A percentile compares a stretch with the other conserved stretches of the same genome.
phyloP scores from a whole-genome alignment of 192 early-diverging fungal species.

The Podila verticillata region DNA sequence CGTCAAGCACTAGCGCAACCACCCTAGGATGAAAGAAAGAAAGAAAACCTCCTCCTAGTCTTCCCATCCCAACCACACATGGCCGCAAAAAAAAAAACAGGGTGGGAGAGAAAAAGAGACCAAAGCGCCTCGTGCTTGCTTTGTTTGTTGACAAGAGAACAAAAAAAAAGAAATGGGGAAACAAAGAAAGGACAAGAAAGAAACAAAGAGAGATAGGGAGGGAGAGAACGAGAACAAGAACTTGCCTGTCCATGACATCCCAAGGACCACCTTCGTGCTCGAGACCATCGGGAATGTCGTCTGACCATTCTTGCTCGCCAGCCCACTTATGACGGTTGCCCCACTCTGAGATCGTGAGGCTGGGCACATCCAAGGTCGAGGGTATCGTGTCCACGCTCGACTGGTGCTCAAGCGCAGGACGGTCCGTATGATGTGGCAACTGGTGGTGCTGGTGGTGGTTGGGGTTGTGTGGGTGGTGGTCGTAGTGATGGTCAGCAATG shows the following conservation, averaged over 20 bases:
- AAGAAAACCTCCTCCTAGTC: conserved; percentile 1
- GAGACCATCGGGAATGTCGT: conserved; percentile 43
- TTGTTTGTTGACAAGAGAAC: neutral
- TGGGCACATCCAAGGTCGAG: conserved; percentile 37
- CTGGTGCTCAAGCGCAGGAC: conserved; percentile 11
- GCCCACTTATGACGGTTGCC: conserved; percentile 40
- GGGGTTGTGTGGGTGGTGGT: conserved; percentile 8
- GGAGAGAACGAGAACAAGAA: neutral
- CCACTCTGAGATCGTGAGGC: conserved; percentile 34
- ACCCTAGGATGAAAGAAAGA: conserved; percentile 6
- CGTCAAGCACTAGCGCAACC: conserved; percentile 4
- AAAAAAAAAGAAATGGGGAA: neutral
- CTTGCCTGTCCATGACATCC: conserved; percentile 50
- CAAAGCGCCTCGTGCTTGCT: neutral
- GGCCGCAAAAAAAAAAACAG: neutral
- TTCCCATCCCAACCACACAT: neutral
- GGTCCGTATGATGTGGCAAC: conserved; percentile 4
- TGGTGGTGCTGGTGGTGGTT: conserved; percentile 7
- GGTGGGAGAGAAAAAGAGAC: neutral
- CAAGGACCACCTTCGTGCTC: conserved; percentile 49
- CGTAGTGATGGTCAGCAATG: neutral
- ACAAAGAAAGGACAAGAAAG: neutral
- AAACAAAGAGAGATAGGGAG: neutral
- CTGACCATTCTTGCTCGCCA: conserved; percentile 42
- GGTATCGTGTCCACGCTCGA: conserved; percentile 35